Base-by-base conservation (phyloP, 2,329 filamentous ascomycete species). In the Plenodomus biglobosus region DNA sequence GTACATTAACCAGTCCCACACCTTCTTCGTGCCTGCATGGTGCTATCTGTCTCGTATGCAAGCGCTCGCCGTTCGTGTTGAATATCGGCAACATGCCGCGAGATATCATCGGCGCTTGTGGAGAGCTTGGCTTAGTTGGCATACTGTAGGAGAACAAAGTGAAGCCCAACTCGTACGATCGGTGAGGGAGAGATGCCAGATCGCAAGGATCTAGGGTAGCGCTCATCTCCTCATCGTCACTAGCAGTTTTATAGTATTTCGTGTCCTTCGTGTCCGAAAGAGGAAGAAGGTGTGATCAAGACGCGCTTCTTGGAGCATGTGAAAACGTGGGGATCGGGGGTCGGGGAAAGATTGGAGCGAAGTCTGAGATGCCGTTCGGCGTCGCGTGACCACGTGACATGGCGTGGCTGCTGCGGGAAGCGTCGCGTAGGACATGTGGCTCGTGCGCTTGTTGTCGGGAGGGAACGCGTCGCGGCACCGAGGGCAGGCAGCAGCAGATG, bases 401-500 rank as follows among this genome's bases (percentile, higher is more conserved):
- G 42, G 45, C 53, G 54, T 43, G 24, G 41, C 30, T 34, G 41
- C 37, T 41, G 41, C 46, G 21, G 32, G 37, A 40, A 38, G 17
- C 4, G 51, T 48, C 53, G 53, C 51, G 56, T 54, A 37, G 15
- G 8, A 35, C 8, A n/a, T 13, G 13, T 34, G 47, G 46, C 27
- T 32, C 30, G 52, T 45, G 48, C 50, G 56, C 46, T 44, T 56
- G 52, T 56, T 53, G 46, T 53, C 39, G 37, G 27, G 15, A 32
- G 11, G 27, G 8, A 15, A 32, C 27, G 27, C 27, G 27, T 32
- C 27, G 27, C 6, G 27, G 8, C 7, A n/a, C 35, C 5, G 35
- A 18, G 13, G 18, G 8, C 18, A 37, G 35, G 35, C 35, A 37
- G 16, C 35, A 17, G 18, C 35, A 20, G 18, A 37, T 8, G 5